phyloP scores from a whole-genome alignment of 2,329 filamentous ascomycete genomes.

The Pseudogymnoascus sp. region DNA sequence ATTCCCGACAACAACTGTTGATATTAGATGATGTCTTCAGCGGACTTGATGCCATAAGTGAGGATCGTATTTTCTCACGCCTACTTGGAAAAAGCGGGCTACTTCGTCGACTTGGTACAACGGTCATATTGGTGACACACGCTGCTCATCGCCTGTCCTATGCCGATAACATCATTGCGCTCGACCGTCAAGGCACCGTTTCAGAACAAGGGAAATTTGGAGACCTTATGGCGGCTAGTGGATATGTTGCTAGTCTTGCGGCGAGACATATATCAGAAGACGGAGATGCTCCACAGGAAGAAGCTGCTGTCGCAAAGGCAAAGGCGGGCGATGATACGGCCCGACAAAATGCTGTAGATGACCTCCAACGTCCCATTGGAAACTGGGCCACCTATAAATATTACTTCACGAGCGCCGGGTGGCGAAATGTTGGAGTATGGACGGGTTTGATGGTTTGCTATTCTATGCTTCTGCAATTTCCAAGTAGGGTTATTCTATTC shows the following conservation, averaged over 20 bases:
- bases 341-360: conserved; percentile 15
- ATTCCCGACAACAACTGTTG: conserved; percentile 15
- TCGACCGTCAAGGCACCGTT: conserved; percentile 26
- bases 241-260: conserved; percentile 19
- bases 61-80: conserved; percentile 14
- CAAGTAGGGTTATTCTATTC: conserved; percentile 12
- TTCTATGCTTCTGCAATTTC: conserved; percentile 12
- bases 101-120: conserved; percentile 23
- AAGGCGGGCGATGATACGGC: conserved; percentile 9
- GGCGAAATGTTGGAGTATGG: conserved; percentile 10
- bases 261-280: conserved; percentile 13
- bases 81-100: conserved; percentile 16
- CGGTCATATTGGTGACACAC: conserved; percentile 31
- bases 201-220: conserved; percentile 15
- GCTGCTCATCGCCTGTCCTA: conserved; percentile 26
- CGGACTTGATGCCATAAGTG: conserved; percentile 20
- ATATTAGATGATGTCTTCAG: conserved; percentile 24
- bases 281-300: conserved; percentile 4
- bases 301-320: neutral
- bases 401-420: conserved; percentile 16
- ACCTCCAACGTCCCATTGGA: conserved; percentile 16
- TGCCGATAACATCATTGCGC: conserved; percentile 35
- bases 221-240: conserved; percentile 12
- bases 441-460: conserved; percentile 11
- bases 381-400: conserved; percentile 18